These are phyloP conservation scores for Dothistroma septosporum DNA, from an alignment of 2,329 filamentous ascomycete species.

Conservation along the genomic window DNA sequence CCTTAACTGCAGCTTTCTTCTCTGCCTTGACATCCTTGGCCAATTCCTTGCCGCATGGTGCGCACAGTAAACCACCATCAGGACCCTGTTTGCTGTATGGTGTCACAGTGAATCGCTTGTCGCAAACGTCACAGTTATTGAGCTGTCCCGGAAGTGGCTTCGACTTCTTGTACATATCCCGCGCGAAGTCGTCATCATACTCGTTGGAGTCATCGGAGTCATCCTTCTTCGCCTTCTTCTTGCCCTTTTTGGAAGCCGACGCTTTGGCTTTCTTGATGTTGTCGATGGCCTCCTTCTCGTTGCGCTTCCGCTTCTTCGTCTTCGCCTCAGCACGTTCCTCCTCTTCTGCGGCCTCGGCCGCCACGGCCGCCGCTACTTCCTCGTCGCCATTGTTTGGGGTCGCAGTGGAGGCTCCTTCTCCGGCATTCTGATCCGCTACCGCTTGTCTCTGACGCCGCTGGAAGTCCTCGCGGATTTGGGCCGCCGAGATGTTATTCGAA, in stretches of 20 bases:
- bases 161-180: conserved; percentile 53
- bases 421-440: conserved; percentile 39
- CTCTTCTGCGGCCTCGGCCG: conserved; percentile 38
- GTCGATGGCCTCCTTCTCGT: conserved; percentile 47
- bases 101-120: conserved; percentile 88
- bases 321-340: conserved; percentile 37
- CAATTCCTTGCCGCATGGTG: conserved; percentile 71
- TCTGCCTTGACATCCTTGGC: conserved; percentile 61
- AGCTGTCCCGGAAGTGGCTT: conserved; percentile 74
- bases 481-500: conserved; percentile 64
- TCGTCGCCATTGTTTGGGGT: conserved; percentile 31
- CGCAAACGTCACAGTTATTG: conserved; percentile 80
- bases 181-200: conserved; percentile 46
- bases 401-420: conserved; percentile 35
- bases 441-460: conserved; percentile 51
- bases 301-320: conserved; percentile 55
- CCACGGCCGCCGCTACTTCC: conserved; percentile 33
- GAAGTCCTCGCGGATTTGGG: conserved; percentile 59
- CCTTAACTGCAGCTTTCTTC: conserved; percentile 55
- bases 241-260: conserved; percentile 41
- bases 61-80: conserved; percentile 80
- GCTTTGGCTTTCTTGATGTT: conserved; percentile 40
- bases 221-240: conserved; percentile 42
- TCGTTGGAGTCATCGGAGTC: conserved; percentile 44
- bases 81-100: conserved; percentile 79